These are phyloP conservation scores for Fagopyrum esculentum DNA, from an alignment of 148 eudicot genomes.

Conservation along the genomic window DNA sequence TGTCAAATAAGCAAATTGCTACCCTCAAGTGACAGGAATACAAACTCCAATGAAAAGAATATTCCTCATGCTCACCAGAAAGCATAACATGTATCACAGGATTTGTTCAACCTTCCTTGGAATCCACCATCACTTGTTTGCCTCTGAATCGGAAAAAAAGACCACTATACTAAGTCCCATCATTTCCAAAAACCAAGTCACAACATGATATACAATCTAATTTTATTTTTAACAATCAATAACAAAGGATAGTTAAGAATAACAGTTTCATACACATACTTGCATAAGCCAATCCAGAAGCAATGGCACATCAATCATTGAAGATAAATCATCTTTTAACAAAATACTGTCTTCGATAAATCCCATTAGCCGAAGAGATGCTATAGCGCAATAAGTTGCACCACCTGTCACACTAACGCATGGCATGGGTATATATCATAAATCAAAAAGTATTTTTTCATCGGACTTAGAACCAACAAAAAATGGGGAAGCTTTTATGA, in stretches of 20 bases:
- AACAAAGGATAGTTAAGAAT: neutral
- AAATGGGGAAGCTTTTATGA: neutral
- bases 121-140: no score
- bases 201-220: no score
- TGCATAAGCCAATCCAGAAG: slow-evolving; percentile 84
- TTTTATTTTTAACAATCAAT: no score
- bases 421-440: slow-evolving; percentile 22
- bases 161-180: no score
- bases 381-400: slow-evolving; percentile 92
- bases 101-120: no score
- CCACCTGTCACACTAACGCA: slow-evolving; percentile 87
- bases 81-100: no score
- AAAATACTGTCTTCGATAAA: slow-evolving; percentile 54
- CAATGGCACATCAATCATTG: slow-evolving; percentile 49
- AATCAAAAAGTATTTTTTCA: neutral
- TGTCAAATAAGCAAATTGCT: no score
- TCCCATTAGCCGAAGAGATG: slow-evolving; percentile 90
- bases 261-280: slow-evolving; percentile 33
- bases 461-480: neutral
- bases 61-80: no score
- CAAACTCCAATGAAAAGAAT: no score
- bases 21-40: no score
- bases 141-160: no score
- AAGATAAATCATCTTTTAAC: slow-evolving; percentile 32
- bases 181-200: no score